Evolutionary conservation across 129 eudicot genomes (phyloP), one percentile per base, ranked within the genome.

Genomic region (Tagetes erecta): DNA sequence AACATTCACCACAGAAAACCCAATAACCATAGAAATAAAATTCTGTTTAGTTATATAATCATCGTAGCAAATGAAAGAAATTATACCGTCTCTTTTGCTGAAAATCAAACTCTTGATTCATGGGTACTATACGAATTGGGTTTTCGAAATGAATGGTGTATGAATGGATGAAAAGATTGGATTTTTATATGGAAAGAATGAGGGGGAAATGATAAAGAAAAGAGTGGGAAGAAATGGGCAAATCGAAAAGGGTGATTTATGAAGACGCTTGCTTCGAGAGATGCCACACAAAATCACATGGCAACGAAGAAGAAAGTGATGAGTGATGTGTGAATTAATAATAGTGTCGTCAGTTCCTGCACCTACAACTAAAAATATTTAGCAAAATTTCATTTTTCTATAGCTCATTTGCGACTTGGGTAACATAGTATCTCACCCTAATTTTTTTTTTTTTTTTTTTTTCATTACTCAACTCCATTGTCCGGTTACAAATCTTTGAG

Each of bases 281-380:
- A 78, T 78, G 82, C 82, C 72, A 78, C 82, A 57, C 67, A 64
- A 60, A 78, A 71, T 72, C 82, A 78, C 77, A 78, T 78, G 82
- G 72, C 67, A 50, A 50, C 71, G 49, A 63, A 44, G 55, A 71
- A 62, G 82, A 71, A 63, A 78, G 77, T 78, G 82, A 78, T 78
- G 49, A 70, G 39, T 78, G 77, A 70, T 20, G 27, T 20, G 27
- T 20, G 27, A 20, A 20, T 20, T 20, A 20, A 20, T 20, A 63
- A 70, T 47, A 78, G 71, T 78, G 9, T 56, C 63, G 82, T 78
- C 82, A 71, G 77, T 34, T 71, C 50, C 38, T 50, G 72, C 66
- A 35, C 74, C 45, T 38, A 8, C 2, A 5, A 69, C 55, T 35
- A 67, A 7, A 9, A 52, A n/a, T 6, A 53, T 55, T 8, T 0